A percentile compares a stretch with the other conserved stretches of the same genome.
These are phyloP conservation scores for Chlorella ohadii DNA, from an alignment of 139 green algal genomes.

Conservation along the genomic window DNA sequence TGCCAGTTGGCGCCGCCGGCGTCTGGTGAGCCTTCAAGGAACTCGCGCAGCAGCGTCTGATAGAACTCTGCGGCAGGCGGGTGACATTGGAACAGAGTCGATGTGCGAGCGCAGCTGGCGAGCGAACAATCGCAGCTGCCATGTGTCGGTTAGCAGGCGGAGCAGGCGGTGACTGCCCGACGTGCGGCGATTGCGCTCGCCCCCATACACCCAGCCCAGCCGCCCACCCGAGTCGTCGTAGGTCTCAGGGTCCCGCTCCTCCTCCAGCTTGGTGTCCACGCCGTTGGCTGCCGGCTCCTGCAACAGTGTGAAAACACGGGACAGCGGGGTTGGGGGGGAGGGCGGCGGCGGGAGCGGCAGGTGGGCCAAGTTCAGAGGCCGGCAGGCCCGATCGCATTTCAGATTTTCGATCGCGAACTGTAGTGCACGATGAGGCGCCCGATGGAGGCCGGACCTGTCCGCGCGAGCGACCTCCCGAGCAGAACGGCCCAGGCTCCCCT, in stretches of 20 bases:
- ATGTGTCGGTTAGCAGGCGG: neutral
- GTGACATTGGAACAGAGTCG: no score
- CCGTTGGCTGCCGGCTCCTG: neutral
- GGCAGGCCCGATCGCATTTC: no score
- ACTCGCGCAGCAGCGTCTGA: conserved; percentile 90
- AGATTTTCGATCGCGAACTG: no score
- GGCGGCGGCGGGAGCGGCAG: neutral
- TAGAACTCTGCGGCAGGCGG: conserved; percentile 83
- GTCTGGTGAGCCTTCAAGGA: conserved; percentile 69
- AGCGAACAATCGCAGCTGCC: no score
- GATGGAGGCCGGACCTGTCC: no score
- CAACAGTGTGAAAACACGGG: neutral
- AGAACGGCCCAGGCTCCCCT: no score
- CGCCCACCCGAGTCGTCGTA: conserved; percentile 79
- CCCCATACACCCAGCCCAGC: no score
- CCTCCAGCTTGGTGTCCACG: neutral
- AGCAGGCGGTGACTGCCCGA: neutral
- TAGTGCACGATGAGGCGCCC: no score
- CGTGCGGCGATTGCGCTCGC: no score
- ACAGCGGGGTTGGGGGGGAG: neutral
- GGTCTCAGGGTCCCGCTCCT: conserved; percentile 73
- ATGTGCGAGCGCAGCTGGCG: no score
- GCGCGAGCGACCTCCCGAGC: no score
- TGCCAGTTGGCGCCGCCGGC: conserved; percentile 27
- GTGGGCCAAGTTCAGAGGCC: no score